Conservation (phyloP, 2,329 filamentous ascomycete species). For the Ceratocystis ficicola region DNA sequence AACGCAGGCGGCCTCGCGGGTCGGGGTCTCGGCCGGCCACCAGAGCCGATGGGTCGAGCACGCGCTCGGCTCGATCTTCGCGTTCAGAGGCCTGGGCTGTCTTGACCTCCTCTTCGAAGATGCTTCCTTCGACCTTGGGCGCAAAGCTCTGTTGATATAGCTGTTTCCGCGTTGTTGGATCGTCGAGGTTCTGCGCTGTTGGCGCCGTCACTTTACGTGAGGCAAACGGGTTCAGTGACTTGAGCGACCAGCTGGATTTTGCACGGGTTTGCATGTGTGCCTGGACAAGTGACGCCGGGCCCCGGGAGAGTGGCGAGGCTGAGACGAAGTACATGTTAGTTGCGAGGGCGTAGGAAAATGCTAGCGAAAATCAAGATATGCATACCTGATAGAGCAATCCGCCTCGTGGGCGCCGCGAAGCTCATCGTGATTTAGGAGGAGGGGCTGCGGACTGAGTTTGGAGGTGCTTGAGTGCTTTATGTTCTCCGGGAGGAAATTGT, state of each 20-base stretch:
- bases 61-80: conserved; percentile 24
- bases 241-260: conserved; percentile 33
- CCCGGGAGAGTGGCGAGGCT: conserved; percentile 23
- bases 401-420: conserved; percentile 24
- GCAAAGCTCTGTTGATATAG: conserved; percentile 33
- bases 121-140: conserved; percentile 41
- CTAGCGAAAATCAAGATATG: not conserved
- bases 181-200: conserved; percentile 31
- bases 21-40: conserved; percentile 53
- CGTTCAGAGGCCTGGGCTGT: conserved; percentile 30
- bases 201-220: conserved; percentile 24
- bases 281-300: conserved; percentile 26
- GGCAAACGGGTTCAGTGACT: conserved; percentile 29
- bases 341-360: conserved; percentile 22
- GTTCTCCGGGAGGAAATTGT: not conserved
- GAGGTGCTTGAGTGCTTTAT: not conserved
- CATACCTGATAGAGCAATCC: conserved; percentile 24
- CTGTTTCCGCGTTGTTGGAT: conserved; percentile 34
- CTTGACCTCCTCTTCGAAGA: conserved; percentile 50
- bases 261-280: conserved; percentile 33
- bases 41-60: conserved; percentile 22
- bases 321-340: conserved; percentile 21
- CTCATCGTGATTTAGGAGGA: conserved; percentile 22
- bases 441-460: not conserved
- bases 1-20: conserved; percentile 56